Percentiles rank a stretch among this genome's conserved stretches.
Evolutionary conservation across 179 eudicot species (phyloP).

Genomic region (Drosera spatulata): DNA sequence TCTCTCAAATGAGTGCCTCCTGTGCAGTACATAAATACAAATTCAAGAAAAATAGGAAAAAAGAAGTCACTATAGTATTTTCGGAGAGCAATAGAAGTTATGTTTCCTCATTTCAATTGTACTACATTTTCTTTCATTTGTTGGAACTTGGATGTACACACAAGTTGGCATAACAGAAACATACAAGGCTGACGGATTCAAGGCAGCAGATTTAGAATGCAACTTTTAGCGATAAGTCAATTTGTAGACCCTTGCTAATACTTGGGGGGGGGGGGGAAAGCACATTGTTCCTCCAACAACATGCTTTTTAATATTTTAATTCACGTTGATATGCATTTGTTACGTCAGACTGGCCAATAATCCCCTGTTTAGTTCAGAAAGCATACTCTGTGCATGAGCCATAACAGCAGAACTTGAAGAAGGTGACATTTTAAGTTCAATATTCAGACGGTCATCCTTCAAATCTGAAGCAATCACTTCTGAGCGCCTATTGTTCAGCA

Average conservation of each 20-base stretch:
- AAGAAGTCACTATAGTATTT: neutral
- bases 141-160: too few relatives aligned
- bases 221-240: too few relatives aligned
- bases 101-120: neutral
- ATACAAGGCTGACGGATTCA: too few relatives aligned
- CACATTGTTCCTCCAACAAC: too few relatives aligned
- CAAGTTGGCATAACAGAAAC: too few relatives aligned
- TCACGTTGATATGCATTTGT: too few relatives aligned
- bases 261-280: neutral
- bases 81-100: neutral
- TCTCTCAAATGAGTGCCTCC: slow-evolving; percentile 35
- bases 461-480: slow-evolving; percentile 19
- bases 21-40: slow-evolving; percentile 19
- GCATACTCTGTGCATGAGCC: slow-evolving; percentile 27
- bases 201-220: too few relatives aligned
- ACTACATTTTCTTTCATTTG: too few relatives aligned
- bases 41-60: slow-evolving; percentile 4
- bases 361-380: neutral
- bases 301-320: too few relatives aligned
- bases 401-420: slow-evolving; percentile 17
- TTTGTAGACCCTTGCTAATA: too few relatives aligned
- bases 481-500: slow-evolving; percentile 30
- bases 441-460: slow-evolving; percentile 18
- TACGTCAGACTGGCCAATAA: neutral
- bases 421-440: slow-evolving; percentile 19